These are phyloP conservation scores for Capronia coronata DNA, from an alignment of 2,329 filamentous ascomycete species.

Conservation along the genomic window DNA sequence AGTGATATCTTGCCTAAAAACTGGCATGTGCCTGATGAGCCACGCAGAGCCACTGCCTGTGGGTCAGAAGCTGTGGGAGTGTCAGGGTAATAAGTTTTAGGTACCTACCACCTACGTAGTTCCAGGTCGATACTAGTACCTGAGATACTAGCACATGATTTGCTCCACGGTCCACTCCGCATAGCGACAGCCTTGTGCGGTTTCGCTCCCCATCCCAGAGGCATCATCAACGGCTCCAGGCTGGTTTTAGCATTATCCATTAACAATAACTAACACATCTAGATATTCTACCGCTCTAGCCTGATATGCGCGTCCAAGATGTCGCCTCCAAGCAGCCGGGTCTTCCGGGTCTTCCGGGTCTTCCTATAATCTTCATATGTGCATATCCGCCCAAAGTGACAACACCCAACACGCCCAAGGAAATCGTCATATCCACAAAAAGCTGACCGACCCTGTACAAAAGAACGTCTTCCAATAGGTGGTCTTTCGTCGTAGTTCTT, in stretches of 20 bases:
- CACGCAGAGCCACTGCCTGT: too few species aligned
- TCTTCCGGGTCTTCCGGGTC: too few species aligned
- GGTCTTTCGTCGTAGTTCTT: conserved; percentile 7
- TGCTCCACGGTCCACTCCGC: too few species aligned
- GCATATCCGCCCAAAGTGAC: not conserved
- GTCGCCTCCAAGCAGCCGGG: not conserved
- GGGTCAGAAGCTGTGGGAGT: too few species aligned
- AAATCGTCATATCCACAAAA: not conserved
- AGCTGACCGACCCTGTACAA: not conserved
- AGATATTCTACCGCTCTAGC: conserved; percentile 7
- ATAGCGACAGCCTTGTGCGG: not conserved
- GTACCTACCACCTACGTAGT: too few species aligned
- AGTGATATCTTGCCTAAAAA: too few species aligned
- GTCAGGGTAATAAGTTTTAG: too few species aligned
- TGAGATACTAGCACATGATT: too few species aligned
- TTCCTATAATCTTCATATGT: not conserved
- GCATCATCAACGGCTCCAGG: too few species aligned
- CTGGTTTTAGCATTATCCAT: conserved; percentile 2
- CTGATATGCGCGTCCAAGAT: conserved; percentile 1
- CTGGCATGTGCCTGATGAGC: too few species aligned
- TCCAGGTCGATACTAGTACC: too few species aligned
- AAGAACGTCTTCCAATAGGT: conserved; percentile 1
- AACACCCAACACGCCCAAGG: not conserved
- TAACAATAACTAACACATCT: conserved; percentile 6
- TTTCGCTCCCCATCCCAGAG: too few species aligned